A percentile compares a stretch with the other conserved stretches of the same genome.
Conservation (phyloP, 2,329 filamentous ascomycete genomes). For the Paracoccidioides lutzii region DNA sequence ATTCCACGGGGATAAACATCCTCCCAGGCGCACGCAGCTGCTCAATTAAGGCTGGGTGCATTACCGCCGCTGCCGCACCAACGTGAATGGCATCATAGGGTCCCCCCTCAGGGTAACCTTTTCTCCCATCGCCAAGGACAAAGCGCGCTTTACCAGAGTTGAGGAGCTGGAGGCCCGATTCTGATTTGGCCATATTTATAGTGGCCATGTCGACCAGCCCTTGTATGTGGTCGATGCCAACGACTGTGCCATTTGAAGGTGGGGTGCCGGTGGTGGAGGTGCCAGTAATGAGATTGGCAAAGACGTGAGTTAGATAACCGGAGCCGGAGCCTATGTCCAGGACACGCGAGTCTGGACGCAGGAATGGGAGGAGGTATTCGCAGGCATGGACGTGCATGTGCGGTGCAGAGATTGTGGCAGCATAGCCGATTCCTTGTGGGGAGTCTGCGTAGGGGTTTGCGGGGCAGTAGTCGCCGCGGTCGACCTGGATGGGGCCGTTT, state of each 20-base stretch:
- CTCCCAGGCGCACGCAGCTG: conserved; percentile 69
- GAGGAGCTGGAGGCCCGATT: conserved; percentile 47
- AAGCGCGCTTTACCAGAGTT: conserved; percentile 55
- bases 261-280: neutral
- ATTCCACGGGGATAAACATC: conserved; percentile 53
- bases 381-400: conserved; percentile 59
- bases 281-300: conserved; percentile 57
- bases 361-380: conserved; percentile 47
- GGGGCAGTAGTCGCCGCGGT: conserved; percentile 74
- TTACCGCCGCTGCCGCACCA: conserved; percentile 64
- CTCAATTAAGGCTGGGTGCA: conserved; percentile 59
- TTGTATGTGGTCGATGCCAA: conserved; percentile 63
- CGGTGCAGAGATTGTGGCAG: conserved; percentile 58
- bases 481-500: conserved; percentile 48
- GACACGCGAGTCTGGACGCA: conserved; percentile 43
- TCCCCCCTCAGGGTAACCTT: conserved; percentile 47
- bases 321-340: conserved; percentile 65
- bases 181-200: conserved; percentile 52
- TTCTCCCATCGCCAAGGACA: conserved; percentile 59
- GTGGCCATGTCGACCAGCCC: conserved; percentile 50
- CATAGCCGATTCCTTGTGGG: conserved; percentile 54
- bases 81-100: conserved; percentile 92
- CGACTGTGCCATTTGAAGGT: conserved; percentile 38
- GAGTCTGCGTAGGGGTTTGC: conserved; percentile 57
- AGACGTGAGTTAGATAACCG: conserved; percentile 75